A percentile compares a stretch with the other conserved stretches of the same genome.
Conservation (phyloP, 2,329 filamentous ascomycete genomes). For the Fusarium sp. region DNA sequence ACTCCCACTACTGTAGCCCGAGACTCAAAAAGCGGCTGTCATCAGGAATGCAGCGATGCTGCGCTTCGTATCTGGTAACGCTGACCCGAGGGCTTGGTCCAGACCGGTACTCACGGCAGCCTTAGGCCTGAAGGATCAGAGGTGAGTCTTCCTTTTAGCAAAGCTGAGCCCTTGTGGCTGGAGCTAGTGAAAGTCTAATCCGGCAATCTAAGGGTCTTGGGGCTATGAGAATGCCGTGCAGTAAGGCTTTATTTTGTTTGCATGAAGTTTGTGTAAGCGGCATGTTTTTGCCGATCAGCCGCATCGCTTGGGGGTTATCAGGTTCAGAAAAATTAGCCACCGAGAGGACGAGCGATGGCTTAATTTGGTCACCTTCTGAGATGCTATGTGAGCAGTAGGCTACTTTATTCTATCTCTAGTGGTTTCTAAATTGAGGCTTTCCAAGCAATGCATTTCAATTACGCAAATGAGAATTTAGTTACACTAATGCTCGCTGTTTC, state of each 20-base stretch:
- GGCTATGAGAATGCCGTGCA: background rate
- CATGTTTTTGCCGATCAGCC: slow-evolving; percentile 5
- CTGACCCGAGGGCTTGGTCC: background rate
- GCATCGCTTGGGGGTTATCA: background rate
- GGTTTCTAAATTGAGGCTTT: no score
- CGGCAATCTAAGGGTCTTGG: background rate
- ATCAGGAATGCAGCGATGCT: background rate
- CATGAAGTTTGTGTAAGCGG: background rate
- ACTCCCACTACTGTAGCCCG: background rate
- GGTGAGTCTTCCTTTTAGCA: background rate
- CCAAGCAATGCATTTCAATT: no score
- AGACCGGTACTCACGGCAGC: slow-evolving; percentile 3
- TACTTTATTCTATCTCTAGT: no score
- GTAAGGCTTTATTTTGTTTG: background rate
- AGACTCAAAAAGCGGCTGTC: background rate
- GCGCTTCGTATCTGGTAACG: background rate
- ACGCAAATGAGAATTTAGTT: no score
- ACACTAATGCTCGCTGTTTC: no score
- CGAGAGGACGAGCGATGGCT: no score
- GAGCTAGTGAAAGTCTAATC: background rate
- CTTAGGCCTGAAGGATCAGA: background rate
- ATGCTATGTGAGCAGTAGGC: no score
- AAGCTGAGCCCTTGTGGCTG: slow-evolving; percentile 15
- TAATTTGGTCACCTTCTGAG: no score
- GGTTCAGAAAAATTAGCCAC: background rate